These are phyloP conservation scores for Williopsis jadinii DNA, from an alignment of 1,139 yeast genomes.

Conservation along the genomic window DNA sequence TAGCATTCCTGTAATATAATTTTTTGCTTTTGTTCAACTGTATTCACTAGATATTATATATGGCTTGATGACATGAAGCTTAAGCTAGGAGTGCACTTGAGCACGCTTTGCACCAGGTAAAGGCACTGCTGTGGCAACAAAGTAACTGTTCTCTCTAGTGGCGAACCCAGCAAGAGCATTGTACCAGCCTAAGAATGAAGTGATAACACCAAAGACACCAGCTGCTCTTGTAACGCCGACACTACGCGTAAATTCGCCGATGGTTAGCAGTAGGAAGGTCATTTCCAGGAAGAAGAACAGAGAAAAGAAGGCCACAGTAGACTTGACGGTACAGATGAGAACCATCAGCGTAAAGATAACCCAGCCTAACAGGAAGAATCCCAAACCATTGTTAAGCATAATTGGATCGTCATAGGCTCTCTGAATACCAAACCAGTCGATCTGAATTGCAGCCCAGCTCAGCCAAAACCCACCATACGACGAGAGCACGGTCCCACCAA, in stretches of 20 bases:
- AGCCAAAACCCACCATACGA: slow-evolving; percentile 92
- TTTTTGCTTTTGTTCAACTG: too few species aligned
- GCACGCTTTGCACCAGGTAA: slow-evolving; percentile 8
- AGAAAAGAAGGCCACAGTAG: slow-evolving; percentile 69
- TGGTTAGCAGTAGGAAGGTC: slow-evolving; percentile 53
- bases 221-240: slow-evolving; percentile 50
- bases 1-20: too few species aligned
- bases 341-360: slow-evolving; percentile 67
- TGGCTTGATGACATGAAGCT: too few species aligned
- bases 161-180: slow-evolving; percentile 91
- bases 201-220: slow-evolving; percentile 74
- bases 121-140: slow-evolving; percentile 31
- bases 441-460: slow-evolving; percentile 63
- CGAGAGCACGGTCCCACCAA: slow-evolving; percentile 81
- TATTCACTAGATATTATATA: too few species aligned
- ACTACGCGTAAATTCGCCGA: slow-evolving; percentile 36
- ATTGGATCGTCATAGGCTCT: slow-evolving; percentile 38
- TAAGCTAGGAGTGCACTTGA: too few species aligned
- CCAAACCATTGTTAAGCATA: slow-evolving; percentile 51
- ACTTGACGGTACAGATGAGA: slow-evolving; percentile 61
- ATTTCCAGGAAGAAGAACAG: slow-evolving; percentile 58
- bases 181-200: slow-evolving; percentile 81
- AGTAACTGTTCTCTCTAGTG: slow-evolving; percentile 59
- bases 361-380: slow-evolving; percentile 75
- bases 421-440: slow-evolving; percentile 66